Base-by-base conservation (phyloP, 78 protist genomes). In the Dictyostelium brefeldianum region DNA sequence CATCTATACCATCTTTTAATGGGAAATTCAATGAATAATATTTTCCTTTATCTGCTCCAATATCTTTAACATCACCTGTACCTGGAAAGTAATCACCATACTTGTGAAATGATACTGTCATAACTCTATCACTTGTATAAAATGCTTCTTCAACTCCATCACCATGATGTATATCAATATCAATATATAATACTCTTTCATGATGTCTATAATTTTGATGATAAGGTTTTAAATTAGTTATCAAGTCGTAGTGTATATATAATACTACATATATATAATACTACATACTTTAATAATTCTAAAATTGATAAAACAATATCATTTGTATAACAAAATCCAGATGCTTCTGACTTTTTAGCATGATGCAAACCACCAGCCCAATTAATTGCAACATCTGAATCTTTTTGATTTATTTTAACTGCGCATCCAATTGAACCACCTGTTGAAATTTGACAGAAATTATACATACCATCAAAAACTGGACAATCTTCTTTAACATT, bases 351-450 rank as follows among this genome's bases (percentile, higher is more conserved):
- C 73, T 98, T 97, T 48, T 97, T 15, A 20, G 99, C 99, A 84
- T 99, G 99, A 82, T 99, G 99, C 25, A 98, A 87, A 5, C 99
- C 99, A 12, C 99, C 99, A 2, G 97, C 64, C 99, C 99, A 99
- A 93, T 98, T 98, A 90, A 99, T 94, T 3, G 99, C 99, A 10
- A 98, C 51, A 59, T 98, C 99, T 25, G 91, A 25, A 46, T 87
- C 31, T 1, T 48, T 77, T 47, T 25, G 36, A 79, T 97, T 97
- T 17, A 97, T 56, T 48, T 96, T 95, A 31, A 80, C 83, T 36
- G 98, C 97, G 29, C 98, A 98, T 25, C 89, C 98, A 25, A 99
- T 81, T 0, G 99, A 98, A 25, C 99, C 99, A n/a, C 99, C 99
- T 11, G 99, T 80, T 94, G 84, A 97, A 15, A 97, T 74, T 77